These are phyloP conservation scores for Trichophyton verrucosum DNA, from an alignment of 2,329 filamentous ascomycete species.

Conservation along the genomic window DNA sequence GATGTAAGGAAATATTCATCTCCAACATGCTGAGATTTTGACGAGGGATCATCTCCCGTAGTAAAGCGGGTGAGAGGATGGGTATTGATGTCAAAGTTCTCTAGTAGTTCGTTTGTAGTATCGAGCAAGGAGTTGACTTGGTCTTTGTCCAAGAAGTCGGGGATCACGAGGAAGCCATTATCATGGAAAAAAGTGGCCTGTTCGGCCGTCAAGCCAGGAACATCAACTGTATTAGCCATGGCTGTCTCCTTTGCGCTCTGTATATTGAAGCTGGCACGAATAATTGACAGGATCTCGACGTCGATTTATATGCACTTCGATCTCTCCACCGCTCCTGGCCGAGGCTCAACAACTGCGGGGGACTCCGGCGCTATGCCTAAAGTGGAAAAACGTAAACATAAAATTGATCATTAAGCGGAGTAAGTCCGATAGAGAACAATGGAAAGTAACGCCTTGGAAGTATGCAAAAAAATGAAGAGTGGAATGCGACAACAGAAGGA, in stretches of 20 bases:
- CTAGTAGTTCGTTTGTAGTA: constrained; percentile 64
- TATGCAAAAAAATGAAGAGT: background rate
- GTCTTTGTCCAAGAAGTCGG: constrained; percentile 54
- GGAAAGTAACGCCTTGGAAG: background rate
- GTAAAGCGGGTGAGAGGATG: constrained; percentile 93
- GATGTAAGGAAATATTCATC: constrained; percentile 88
- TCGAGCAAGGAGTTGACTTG: constrained; percentile 57
- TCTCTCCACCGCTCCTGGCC: background rate
- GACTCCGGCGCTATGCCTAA: background rate
- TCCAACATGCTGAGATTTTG: constrained; percentile 56
- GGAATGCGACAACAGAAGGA: background rate
- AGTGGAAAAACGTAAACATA: background rate
- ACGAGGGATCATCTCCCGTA: constrained; percentile 50
- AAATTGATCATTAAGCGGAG: background rate
- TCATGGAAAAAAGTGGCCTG: constrained; percentile 62
- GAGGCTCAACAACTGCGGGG: background rate
- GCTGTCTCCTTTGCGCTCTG: background rate
- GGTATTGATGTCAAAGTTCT: constrained; percentile 60
- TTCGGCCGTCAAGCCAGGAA: constrained; percentile 46
- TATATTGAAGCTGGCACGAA: background rate
- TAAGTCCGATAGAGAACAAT: background rate
- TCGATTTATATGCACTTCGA: no score
- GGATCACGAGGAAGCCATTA: constrained; percentile 85
- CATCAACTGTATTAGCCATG: background rate
- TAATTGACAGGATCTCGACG: no score